Conservation (phyloP, 2,329 filamentous ascomycete species). For the Dryadomyces quercus-mongolicae region DNA sequence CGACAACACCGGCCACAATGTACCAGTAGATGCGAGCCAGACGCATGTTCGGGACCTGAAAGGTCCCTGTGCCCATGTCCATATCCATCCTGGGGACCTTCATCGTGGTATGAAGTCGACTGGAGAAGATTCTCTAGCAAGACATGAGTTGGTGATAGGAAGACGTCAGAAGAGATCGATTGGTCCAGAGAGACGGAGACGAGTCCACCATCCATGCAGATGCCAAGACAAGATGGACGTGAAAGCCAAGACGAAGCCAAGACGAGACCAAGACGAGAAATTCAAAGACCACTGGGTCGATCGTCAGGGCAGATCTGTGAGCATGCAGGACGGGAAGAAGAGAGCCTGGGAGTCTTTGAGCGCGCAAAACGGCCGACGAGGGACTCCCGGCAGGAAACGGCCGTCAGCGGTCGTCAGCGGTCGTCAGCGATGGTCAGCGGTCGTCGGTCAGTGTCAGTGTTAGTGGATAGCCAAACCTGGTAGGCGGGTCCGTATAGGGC, state of each 20-base stretch:
- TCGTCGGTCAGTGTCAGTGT: too few species aligned
- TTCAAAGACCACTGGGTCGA: too few species aligned
- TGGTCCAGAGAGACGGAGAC: too few species aligned
- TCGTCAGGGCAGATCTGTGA: neutral
- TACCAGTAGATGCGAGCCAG: slow-evolving; percentile 49
- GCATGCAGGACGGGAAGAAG: neutral
- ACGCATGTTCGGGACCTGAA: slow-evolving; percentile 32
- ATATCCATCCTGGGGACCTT: slow-evolving; percentile 10
- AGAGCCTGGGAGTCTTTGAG: too few species aligned
- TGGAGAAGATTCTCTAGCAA: too few species aligned
- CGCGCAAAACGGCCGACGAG: neutral
- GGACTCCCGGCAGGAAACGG: too few species aligned
- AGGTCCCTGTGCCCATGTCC: slow-evolving; percentile 24
- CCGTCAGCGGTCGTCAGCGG: too few species aligned
- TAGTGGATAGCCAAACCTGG: too few species aligned
- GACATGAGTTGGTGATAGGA: neutral
- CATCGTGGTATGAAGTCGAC: neutral
- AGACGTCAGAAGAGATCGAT: too few species aligned
- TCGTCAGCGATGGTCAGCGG: neutral
- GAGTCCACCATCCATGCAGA: too few species aligned
- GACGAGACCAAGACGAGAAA: neutral
- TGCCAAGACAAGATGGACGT: neutral
- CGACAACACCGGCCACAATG: slow-evolving; percentile 37
- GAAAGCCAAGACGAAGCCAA: too few species aligned
- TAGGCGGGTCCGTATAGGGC: too few species aligned